phyloP scores from a whole-genome alignment of 371 early-diverging fungal genomes.

The Rhizopus sp. region DNA sequence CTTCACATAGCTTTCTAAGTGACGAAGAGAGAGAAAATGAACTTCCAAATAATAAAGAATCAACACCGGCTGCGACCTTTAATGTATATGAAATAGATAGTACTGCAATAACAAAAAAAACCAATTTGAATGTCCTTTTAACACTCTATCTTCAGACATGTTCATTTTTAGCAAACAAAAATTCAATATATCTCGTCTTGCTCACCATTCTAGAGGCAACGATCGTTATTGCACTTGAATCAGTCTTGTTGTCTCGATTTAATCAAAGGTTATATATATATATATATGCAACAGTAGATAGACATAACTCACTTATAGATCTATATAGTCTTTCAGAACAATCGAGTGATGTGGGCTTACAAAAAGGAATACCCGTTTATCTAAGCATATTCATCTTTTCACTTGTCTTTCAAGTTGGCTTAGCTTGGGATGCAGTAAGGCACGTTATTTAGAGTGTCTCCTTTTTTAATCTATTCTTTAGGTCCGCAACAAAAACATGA shows the following conservation, averaged over 20 bases:
- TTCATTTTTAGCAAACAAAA: conserved; percentile 28
- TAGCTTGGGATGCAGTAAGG: conserved; percentile 80
- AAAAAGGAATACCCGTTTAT: conserved; percentile 66
- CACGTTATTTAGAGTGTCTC: not conserved
- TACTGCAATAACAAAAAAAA: conserved; percentile 9
- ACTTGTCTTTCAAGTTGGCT: conserved; percentile 70
- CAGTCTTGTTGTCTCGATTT: conserved; percentile 60
- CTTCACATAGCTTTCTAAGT: conserved; percentile 14
- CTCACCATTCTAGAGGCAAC: conserved; percentile 61
- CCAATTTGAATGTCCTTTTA: conserved; percentile 1
- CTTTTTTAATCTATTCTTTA: conserved; percentile 21
- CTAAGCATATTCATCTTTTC: conserved; percentile 75
- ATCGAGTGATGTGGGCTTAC: conserved; percentile 14
- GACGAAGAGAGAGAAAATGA: not conserved
- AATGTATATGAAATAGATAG: conserved; percentile 8
- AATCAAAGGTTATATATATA: conserved; percentile 17
- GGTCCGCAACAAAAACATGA: conserved; percentile 82
- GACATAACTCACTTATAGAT: not conserved
- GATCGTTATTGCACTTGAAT: conserved; percentile 68
- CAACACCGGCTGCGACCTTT: conserved; percentile 3
- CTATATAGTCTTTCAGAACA: conserved; percentile 5
- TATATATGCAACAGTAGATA: not conserved
- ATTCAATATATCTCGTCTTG: conserved; percentile 47
- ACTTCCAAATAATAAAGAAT: conserved; percentile 9
- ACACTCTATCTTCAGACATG: conserved; percentile 3